Conservation (phyloP, 2,329 filamentous ascomycete genomes). For the Tolypocladium pustulatum region DNA sequence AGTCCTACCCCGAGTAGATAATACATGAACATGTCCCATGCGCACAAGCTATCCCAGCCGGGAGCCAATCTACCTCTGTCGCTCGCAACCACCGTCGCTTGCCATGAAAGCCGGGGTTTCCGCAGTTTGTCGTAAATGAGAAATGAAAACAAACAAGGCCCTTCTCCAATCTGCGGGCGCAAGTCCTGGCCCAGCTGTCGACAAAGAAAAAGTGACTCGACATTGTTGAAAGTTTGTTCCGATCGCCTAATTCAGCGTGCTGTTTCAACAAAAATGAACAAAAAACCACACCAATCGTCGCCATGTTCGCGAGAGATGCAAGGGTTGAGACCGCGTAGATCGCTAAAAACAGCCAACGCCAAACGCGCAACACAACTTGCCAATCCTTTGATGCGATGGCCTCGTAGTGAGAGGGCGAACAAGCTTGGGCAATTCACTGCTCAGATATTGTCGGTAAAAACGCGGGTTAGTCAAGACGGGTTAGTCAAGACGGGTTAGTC, state of each 20-base stretch:
- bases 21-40: constrained; percentile 3
- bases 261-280: neutral
- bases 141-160: neutral
- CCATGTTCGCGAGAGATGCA: neutral
- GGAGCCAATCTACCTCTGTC: neutral
- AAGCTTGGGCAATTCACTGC: neutral
- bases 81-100: neutral
- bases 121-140: neutral
- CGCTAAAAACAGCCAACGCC: neutral
- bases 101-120: neutral
- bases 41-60: neutral
- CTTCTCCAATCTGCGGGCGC: neutral
- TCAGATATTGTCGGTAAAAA: neutral
- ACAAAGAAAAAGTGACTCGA: neutral
- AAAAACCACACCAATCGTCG: neutral
- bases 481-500: no score
- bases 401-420: neutral
- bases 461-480: neutral
- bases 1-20: constrained; percentile 2
- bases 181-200: neutral
- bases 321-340: neutral
- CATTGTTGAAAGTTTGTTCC: neutral
- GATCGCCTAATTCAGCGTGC: neutral
- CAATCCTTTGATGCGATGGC: neutral
- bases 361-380: neutral